Conservation (phyloP, 495 filamentous ascomycete species). For the Penicillium waksmanii region DNA sequence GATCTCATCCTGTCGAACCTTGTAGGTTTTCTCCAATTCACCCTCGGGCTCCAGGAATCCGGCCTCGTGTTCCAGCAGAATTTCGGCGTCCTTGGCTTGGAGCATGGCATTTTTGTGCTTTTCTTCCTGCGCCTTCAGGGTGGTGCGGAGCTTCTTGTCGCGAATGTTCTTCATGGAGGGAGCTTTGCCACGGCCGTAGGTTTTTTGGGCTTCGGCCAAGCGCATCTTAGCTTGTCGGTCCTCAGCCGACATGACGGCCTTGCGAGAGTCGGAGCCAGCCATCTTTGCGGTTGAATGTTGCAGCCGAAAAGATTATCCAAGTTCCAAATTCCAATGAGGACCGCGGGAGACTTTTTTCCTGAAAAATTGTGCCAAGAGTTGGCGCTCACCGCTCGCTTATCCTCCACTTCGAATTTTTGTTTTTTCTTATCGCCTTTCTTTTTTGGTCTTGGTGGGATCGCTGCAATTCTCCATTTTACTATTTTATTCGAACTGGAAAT, state of each 20-base stretch:
- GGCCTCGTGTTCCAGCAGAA: conserved; percentile 82
- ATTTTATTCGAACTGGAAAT: conserved; percentile 9
- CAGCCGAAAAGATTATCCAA: background rate
- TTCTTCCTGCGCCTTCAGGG: conserved; percentile 73
- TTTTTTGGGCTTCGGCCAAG: conserved; percentile 66
- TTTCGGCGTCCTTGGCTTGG: conserved; percentile 91
- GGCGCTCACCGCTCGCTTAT: conserved; percentile 42
- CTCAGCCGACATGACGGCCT: conserved; percentile 36
- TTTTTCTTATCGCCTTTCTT: conserved; percentile 38
- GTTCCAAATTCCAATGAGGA: background rate
- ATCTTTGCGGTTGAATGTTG: conserved; percentile 22
- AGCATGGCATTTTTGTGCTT: conserved; percentile 81
- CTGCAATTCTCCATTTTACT: conserved; percentile 13
- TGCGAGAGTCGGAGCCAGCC: conserved; percentile 30
- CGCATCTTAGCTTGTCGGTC: conserved; percentile 45
- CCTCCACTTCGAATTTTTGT: conserved; percentile 43
- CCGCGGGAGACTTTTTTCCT: background rate
- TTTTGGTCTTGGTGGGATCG: conserved; percentile 10
- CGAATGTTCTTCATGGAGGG: conserved; percentile 60
- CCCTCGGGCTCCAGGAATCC: conserved; percentile 89
- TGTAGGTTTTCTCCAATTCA: conserved; percentile 89
- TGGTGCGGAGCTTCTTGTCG: conserved; percentile 88
- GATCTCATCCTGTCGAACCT: conserved; percentile 89
- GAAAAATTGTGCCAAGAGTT: conserved; percentile 38
- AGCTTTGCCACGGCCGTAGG: conserved; percentile 81